Base-by-base conservation (phyloP, 2,329 filamentous ascomycete genomes). In the Aspergillus quadrilineatus region DNA sequence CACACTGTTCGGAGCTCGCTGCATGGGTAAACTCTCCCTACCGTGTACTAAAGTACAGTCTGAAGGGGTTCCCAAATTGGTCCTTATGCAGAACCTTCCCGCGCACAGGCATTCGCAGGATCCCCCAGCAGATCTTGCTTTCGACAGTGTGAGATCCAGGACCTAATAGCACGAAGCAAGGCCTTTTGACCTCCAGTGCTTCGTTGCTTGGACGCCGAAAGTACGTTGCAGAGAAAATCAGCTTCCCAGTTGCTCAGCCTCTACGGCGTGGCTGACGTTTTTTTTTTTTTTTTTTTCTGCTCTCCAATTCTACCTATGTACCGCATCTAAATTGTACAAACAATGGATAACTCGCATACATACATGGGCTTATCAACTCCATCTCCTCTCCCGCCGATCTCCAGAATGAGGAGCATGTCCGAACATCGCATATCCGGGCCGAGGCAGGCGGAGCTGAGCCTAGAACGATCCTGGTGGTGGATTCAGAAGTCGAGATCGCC, bases 131-230 rank as follows among this genome's bases (percentile, higher is more conserved):
- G 60, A 63, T 65, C 60, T 58, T 59, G 51, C 53, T 60, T 56
- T 61, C 62, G 47, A 57, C 62, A 61, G 53, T 44, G 56, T 58
- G 30, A 36, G 43, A 55, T 54, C 39, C 58, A 62, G 59, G 57
- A 54, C 37, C 46, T 60, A 65, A 64, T 67, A 67, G 62, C 64
- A 62, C 59, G 50, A 72, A 69, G 69, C 69, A 72, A 72, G 70
- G 70, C 70, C 57, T 55, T 46, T 52, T 32, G 53, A 10, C 9
- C 10, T 41, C 43, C 17, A 32, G 15, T 22, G 7, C 14, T 17
- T 41, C 30, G 15, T 17, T 22, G 49, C 47, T 22, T 29, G 47
- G 50, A 42, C 52, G 22, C 28, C 43, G 56, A 59, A 61, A 55
- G 53, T 58, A 57, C 57, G 30, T 60, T 6, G 22, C 39, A 37